These are phyloP conservation scores for Farysia itapuensis DNA, from an alignment of 1,284 basidiomycete genomes.

Conservation along the genomic window DNA sequence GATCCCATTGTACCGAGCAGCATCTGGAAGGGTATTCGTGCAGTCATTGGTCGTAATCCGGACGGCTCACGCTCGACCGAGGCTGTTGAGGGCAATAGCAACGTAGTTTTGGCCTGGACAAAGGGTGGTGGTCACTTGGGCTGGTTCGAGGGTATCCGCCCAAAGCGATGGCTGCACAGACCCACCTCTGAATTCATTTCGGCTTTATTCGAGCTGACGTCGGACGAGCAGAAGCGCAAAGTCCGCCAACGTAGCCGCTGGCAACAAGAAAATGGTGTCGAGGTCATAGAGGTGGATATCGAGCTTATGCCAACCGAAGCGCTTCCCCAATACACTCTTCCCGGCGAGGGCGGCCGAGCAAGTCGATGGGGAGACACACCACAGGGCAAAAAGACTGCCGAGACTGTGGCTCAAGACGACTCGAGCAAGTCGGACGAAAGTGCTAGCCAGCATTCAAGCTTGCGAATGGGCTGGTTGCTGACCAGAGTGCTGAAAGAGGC, in stretches of 20 bases:
- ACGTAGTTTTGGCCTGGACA: slow-evolving; percentile 75
- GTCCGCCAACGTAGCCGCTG: slow-evolving; percentile 15
- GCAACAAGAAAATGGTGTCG: slow-evolving; percentile 8
- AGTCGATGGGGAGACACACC: slow-evolving; percentile 16
- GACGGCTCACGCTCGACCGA: slow-evolving; percentile 36
- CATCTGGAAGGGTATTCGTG: slow-evolving; percentile 26
- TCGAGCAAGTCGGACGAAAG: slow-evolving; percentile 10
- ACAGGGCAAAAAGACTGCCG: background rate
- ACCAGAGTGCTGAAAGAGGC: slow-evolving; percentile 46
- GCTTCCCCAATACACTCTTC: slow-evolving; percentile 33
- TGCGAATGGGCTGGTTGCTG: slow-evolving; percentile 44
- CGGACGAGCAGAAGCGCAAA: slow-evolving; percentile 10
- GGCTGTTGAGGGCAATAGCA: slow-evolving; percentile 67
- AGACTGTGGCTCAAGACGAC: background rate
- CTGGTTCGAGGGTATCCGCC: slow-evolving; percentile 72
- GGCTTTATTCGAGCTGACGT: slow-evolving; percentile 33
- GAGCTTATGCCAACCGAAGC: slow-evolving; percentile 42
- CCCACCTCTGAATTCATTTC: slow-evolving; percentile 47
- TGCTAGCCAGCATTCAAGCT: slow-evolving; percentile 2
- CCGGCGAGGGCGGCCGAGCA: slow-evolving; percentile 14
- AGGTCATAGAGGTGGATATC: slow-evolving; percentile 25
- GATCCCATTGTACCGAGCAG: slow-evolving; percentile 74
- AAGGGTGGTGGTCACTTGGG: slow-evolving; percentile 86
- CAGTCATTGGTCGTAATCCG: slow-evolving; percentile 29
- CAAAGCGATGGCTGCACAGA: slow-evolving; percentile 47